These are phyloP conservation scores for Lathyrus tuberosus DNA, from an alignment of 306 rosid species.

Conservation along the genomic window DNA sequence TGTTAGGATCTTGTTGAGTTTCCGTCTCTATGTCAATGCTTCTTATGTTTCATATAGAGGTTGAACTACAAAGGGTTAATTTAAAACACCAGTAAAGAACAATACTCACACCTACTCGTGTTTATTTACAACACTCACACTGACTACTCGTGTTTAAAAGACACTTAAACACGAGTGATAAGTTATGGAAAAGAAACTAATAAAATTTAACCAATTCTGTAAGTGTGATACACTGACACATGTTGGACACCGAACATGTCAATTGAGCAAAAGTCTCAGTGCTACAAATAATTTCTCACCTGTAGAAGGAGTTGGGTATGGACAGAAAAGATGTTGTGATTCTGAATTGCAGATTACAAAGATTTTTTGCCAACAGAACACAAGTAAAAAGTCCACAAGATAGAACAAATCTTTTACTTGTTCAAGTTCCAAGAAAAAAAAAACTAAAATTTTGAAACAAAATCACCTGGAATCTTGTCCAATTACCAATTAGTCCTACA, in stretches of 20 bases:
- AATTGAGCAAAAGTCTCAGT: neutral
- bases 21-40: too few species aligned
- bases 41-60: neutral
- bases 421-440: neutral
- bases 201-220: too few species aligned
- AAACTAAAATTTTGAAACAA: conserved; percentile 9
- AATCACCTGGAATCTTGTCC: conserved; percentile 42
- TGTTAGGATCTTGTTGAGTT: too few species aligned
- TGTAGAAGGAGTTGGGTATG: neutral
- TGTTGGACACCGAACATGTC: neutral
- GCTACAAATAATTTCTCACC: neutral
- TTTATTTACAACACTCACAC: neutral
- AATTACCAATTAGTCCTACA: conserved; percentile 30
- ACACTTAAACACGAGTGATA: neutral
- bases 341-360: conserved; percentile 14
- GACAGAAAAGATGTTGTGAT: neutral
- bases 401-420: too few species aligned
- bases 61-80: conserved; percentile 11
- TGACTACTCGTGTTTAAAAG: too few species aligned
- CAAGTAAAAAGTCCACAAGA: conserved; percentile 14
- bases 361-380: conserved; percentile 24
- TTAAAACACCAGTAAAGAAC: neutral
- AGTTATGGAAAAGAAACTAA: too few species aligned
- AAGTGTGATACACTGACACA: neutral
- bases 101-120: too few species aligned